Evolutionary conservation across 2,329 filamentous ascomycete genomes (phyloP).

Genomic region (Capronia americana): DNA sequence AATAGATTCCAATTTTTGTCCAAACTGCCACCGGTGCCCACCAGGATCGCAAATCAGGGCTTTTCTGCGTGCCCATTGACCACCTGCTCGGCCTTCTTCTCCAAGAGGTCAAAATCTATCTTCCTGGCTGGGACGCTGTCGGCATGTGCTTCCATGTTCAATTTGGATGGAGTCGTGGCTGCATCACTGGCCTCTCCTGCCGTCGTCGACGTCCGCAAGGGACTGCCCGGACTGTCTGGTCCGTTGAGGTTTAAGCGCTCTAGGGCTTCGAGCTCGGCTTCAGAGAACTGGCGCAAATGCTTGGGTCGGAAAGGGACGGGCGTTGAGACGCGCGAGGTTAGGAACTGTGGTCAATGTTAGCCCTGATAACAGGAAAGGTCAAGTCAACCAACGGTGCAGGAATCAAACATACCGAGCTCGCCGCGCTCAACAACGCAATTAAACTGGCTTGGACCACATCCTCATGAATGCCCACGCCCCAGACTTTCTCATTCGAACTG

Average conservation of each 20-base stretch:
- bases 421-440: constrained; percentile 82
- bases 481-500: constrained; percentile 72
- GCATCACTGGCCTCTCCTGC: constrained; percentile 22
- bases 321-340: constrained; percentile 71
- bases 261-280: constrained; percentile 53
- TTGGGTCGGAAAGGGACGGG: constrained; percentile 68
- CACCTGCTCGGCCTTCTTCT: constrained; percentile 44
- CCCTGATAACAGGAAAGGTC: neutral
- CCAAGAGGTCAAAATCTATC: constrained; percentile 48
- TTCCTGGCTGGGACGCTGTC: constrained; percentile 35
- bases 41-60: neutral
- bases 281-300: constrained; percentile 58
- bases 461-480: constrained; percentile 90
- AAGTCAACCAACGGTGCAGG: no score
- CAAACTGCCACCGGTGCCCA: neutral
- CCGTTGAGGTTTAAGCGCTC: constrained; percentile 46
- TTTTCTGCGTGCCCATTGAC: constrained; percentile 29
- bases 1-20: neutral
- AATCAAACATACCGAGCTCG: constrained; percentile 74
- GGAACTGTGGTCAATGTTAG: constrained; percentile 62
- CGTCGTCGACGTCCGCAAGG: constrained; percentile 34
- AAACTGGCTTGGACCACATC: constrained; percentile 91
- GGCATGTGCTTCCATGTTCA: constrained; percentile 39
- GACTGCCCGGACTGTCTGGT: constrained; percentile 32
- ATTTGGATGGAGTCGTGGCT: constrained; percentile 36